Evolutionary conservation across 352 stramenopile species (phyloP).

Genomic region (Globisporangium lucens): DNA sequence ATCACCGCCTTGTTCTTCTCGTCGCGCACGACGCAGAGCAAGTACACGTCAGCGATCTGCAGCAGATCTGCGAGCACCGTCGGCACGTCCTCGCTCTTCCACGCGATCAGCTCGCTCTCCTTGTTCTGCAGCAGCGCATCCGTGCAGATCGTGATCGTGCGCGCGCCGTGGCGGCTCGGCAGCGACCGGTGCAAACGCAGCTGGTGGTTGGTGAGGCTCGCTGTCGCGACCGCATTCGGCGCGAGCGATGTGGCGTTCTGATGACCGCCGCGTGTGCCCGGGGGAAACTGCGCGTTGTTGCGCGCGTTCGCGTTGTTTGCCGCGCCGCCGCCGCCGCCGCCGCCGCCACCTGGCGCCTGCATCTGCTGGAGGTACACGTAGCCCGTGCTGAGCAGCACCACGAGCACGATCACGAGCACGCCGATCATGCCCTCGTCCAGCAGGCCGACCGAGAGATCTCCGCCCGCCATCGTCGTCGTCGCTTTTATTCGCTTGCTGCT

Average conservation of each 20-base stretch:
- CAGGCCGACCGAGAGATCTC: conserved; percentile 46
- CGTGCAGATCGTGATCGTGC: conserved; percentile 62
- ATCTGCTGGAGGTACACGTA: conserved; percentile 75
- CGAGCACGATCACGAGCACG: conserved; percentile 65
- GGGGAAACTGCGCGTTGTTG: conserved; percentile 2
- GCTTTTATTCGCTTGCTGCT: not conserved
- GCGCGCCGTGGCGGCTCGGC: conserved; percentile 58
- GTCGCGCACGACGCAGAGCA: conserved; percentile 48
- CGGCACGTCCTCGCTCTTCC: conserved; percentile 44
- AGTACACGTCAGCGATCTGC: conserved; percentile 60
- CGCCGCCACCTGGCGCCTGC: conserved; percentile 20
- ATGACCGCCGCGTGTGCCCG: conserved; percentile 18
- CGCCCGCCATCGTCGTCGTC: conserved; percentile 17
- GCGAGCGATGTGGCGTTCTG: conserved; percentile 7
- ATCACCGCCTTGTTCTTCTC: conserved; percentile 28
- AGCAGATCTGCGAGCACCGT: conserved; percentile 54
- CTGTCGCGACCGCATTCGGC: conserved; percentile 34
- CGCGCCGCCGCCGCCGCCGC: conserved; percentile 3
- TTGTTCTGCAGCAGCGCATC: conserved; percentile 47
- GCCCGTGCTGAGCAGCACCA: conserved; percentile 67
- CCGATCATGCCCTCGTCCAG: conserved; percentile 69
- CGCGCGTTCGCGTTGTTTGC: conserved; percentile 3
- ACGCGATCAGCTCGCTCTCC: conserved; percentile 27
- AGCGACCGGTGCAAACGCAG: conserved; percentile 53
- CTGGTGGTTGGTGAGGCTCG: conserved; percentile 44